Evolutionary conservation across 2,329 filamentous ascomycete genomes (phyloP), one percentile per base, ranked within the genome.

Genomic region (Bipolaris sorokiniana): DNA sequence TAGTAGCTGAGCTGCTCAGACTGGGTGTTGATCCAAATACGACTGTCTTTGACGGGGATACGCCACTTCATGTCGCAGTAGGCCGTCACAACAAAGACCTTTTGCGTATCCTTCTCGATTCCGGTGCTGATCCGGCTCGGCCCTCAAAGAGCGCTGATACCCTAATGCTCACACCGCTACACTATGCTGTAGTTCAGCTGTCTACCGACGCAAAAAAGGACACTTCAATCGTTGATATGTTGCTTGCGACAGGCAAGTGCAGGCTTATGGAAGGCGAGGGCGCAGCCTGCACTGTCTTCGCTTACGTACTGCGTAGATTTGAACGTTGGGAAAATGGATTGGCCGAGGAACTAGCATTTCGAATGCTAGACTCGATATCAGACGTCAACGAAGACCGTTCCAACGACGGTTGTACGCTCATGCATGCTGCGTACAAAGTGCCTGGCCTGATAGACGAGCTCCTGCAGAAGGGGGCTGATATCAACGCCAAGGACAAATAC

Each of bases 1-100:
- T 66, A 41, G 51, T 65, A 11, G 44, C 58, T 44, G 49, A 58
- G 23, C 52, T 72, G 5, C 41, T 61, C 13, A 20, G 13, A 2
- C 36, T 65, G 3, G 62, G 61, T 13, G 62, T 56, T 22, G 63
- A 69, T 52, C 44, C 63, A 6, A 63, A 67, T 34, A 38, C 31
- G 1, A 20, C 31, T 11, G 56, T 66, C 13, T 58, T 51, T 33
- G 61, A 42, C 22, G 62, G 57, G 3, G 42, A 54, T 18, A 65
- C 59, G 18, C 61, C 65, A 20, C 52, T 71, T 2, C 51, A 44
- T 5, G 50, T 58, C 22, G 63, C 63, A 11, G 54, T 69, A 15
- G 33, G 46, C 15, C 15, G 50, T 18, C 45, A 52, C 22, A 52
- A 65, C 28, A 55, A 46, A 64, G 54, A n/a, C 49, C 59, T 20